Conservation (phyloP, 352 stramenopile species). For the Thraustochytrium striatum region DNA sequence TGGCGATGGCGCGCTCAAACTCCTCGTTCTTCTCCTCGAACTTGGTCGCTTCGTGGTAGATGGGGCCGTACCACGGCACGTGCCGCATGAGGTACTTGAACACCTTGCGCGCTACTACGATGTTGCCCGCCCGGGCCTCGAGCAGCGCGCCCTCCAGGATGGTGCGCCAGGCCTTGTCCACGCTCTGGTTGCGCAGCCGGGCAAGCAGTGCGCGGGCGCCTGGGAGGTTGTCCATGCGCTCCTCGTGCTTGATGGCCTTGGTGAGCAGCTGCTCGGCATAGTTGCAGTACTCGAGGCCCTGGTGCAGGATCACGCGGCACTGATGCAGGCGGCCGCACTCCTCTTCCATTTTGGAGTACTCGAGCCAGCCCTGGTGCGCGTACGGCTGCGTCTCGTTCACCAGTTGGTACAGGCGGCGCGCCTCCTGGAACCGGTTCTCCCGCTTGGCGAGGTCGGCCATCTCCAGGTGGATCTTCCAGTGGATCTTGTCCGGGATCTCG, state of each 20-base stretch:
- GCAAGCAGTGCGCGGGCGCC: slow-evolving; percentile 65
- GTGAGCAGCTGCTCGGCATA: slow-evolving; percentile 68
- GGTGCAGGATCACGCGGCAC: slow-evolving; percentile 66
- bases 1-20: slow-evolving; percentile 61
- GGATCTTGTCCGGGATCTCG: slow-evolving; percentile 54
- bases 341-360: slow-evolving; percentile 81
- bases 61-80: slow-evolving; percentile 73
- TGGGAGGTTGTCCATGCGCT: slow-evolving; percentile 66
- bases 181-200: slow-evolving; percentile 65
- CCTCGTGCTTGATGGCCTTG: slow-evolving; percentile 67
- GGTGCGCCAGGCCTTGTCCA: slow-evolving; percentile 73
- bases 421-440: slow-evolving; percentile 66
- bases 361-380: slow-evolving; percentile 69
- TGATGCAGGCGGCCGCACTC: slow-evolving; percentile 68
- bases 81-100: slow-evolving; percentile 67
- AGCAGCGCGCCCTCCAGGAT: slow-evolving; percentile 76
- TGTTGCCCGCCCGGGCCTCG: slow-evolving; percentile 68
- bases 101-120: slow-evolving; percentile 60
- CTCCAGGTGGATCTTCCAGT: slow-evolving; percentile 73
- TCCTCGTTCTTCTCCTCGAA: slow-evolving; percentile 64
- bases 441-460: slow-evolving; percentile 71
- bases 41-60: slow-evolving; percentile 76
- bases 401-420: slow-evolving; percentile 61
- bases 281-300: slow-evolving; percentile 66
- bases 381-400: slow-evolving; percentile 38